phyloP scores from a whole-genome alignment of 169 alveolate species.

The Babesia caballi region DNA sequence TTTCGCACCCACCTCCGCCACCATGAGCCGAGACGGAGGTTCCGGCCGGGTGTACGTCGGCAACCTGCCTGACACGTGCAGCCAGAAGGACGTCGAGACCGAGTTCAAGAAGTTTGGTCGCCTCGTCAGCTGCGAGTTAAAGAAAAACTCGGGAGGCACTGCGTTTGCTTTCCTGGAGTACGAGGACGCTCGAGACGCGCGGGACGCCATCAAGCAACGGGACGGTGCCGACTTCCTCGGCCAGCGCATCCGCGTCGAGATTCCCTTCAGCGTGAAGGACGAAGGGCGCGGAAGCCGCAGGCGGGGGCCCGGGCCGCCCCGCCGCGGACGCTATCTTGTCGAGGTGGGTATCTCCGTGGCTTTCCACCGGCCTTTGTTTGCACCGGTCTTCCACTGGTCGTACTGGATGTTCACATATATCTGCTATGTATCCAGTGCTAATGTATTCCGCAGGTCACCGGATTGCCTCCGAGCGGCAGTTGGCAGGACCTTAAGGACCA shows the following conservation, averaged over 20 bases:
- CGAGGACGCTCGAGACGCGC: conserved; percentile 84
- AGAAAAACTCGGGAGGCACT: conserved; percentile 75
- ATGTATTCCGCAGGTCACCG: conserved; percentile 64
- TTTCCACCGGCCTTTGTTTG: too few species aligned
- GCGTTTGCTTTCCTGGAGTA: conserved; percentile 81
- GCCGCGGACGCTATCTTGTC: conserved; percentile 54
- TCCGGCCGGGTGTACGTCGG: conserved; percentile 79
- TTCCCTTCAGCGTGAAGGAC: conserved; percentile 74
- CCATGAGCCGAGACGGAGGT: conserved; percentile 52
- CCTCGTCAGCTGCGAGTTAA: conserved; percentile 72
- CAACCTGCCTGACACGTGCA: conserved; percentile 76
- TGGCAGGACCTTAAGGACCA: conserved; percentile 89
- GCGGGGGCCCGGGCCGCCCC: conserved; percentile 58
- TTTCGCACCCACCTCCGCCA: too few species aligned
- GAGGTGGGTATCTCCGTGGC: conserved; percentile 32
- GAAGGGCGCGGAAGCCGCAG: conserved; percentile 45
- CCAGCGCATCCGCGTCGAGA: conserved; percentile 77
- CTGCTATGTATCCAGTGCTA: too few species aligned
- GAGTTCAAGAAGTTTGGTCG: conserved; percentile 81
- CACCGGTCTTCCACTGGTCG: too few species aligned
- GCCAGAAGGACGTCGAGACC: conserved; percentile 77
- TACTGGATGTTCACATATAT: too few species aligned
- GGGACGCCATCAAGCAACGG: conserved; percentile 79
- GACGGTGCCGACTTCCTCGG: conserved; percentile 81
- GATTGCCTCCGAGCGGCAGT: conserved; percentile 77